Percentiles rank a stretch among this genome's conserved stretches.
phyloP scores from a whole-genome alignment of 2,329 filamentous ascomycete species.

The Harringtonia aguacate region DNA sequence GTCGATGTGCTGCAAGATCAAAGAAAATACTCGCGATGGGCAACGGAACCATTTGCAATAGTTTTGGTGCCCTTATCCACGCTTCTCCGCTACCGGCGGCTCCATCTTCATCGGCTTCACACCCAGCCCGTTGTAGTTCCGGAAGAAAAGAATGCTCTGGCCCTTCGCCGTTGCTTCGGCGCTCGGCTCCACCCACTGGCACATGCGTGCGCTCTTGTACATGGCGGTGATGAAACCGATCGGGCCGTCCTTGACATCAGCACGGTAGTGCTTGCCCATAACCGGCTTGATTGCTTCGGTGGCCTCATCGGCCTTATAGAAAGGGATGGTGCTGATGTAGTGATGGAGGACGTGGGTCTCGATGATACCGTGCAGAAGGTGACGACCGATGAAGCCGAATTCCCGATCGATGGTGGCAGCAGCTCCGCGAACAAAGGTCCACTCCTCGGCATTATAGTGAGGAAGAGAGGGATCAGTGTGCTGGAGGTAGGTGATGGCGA shows the following conservation, averaged over 20 bases:
- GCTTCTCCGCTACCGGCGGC: neutral
- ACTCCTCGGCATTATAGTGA: constrained; percentile 75
- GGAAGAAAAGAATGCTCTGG: constrained; percentile 85
- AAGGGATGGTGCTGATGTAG: constrained; percentile 84
- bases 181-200: constrained; percentile 96
- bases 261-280: constrained; percentile 93
- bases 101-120: constrained; percentile 26
- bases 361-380: constrained; percentile 86
- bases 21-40: no score
- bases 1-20: no score
- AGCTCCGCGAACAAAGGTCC: constrained; percentile 87
- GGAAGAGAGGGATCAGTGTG: constrained; percentile 91
- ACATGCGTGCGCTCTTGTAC: constrained; percentile 72
- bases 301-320: constrained; percentile 17
- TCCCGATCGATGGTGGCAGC: constrained; percentile 94
- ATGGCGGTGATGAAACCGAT: constrained; percentile 76
- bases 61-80: no score
- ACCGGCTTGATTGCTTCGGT: constrained; percentile 49
- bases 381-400: constrained; percentile 86
- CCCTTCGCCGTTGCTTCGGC: constrained; percentile 69
- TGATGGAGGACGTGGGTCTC: constrained; percentile 97
- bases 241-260: constrained; percentile 65
- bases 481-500: constrained; percentile 93
- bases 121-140: constrained; percentile 85
- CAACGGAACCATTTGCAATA: no score